Base-by-base conservation (phyloP, 176 grass and related monocot genomes). In the Oryza punctata region DNA sequence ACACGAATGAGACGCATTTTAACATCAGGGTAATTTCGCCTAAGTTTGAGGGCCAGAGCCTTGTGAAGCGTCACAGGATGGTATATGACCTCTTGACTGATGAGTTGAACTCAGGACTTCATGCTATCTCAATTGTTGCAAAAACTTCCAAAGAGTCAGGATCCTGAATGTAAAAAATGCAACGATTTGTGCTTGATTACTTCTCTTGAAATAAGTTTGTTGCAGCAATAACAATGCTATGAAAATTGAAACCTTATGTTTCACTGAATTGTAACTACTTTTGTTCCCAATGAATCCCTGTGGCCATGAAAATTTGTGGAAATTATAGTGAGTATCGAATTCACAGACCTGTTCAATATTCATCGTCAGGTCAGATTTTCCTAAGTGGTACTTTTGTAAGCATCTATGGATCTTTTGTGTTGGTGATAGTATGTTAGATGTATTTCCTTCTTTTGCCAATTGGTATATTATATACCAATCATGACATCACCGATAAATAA, bases 101-200 rank as follows among this genome's bases (percentile, higher is more conserved):
- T 79, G 96, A 98, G 80, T 84, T 98, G 77, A 96, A 92, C 82
- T 94, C 82, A 38, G 96, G 96, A 27, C 96, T 96, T 59, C 93
- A 98, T 94, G 93, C 93, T 85, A 81, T 98, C 83, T 98, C 91
- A 81, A 96, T 98, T 77, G 91, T 90, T 71, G 96, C 93, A 54
- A n/a, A n/a, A n/a, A n/a, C n/a, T n/a, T n/a, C n/a, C n/a, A n/a
- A n/a, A n/a, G n/a, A 98, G 61, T 87, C 70, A 18, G 83, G 73
- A 70, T 75, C 87, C 11, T 94, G 72, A 89, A 73, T 14, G 21
- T 29, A 4, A 29, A 69, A 73, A 73, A 63, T 69, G 12, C 10
- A 27, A 19, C 8, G 1, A 32, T 26, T 27, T 47, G 1, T 52
- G 40, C 30, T 74, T 86, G 46, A 68, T 73, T 54, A 27, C 32